Evolutionary conservation across 1,284 basidiomycete genomes (phyloP).

Genomic region (Wallemia hederae): DNA sequence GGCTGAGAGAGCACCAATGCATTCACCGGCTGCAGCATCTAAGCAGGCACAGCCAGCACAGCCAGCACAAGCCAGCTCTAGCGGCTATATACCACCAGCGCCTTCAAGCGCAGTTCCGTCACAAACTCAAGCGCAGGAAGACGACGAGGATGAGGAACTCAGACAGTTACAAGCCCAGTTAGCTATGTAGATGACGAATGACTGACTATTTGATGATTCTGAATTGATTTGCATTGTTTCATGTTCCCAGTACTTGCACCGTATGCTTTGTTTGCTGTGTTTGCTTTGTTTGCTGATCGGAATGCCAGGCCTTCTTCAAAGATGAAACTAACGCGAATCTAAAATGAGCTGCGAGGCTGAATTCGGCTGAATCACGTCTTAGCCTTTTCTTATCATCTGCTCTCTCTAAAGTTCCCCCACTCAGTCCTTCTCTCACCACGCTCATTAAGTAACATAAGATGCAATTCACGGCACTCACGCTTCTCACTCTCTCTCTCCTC

Average conservation of each 20-base stretch:
- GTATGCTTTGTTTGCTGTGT: no score
- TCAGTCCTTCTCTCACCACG: no score
- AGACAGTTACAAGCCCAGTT: slow-evolving; percentile 69
- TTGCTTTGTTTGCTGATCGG: no score
- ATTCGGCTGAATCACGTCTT: no score
- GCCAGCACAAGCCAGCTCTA: background rate
- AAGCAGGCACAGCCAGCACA: background rate
- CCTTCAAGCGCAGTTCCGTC: slow-evolving; percentile 13
- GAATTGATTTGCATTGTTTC: no score
- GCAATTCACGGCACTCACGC: background rate
- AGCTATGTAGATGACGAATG: slow-evolving; percentile 41
- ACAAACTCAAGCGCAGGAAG: slow-evolving; percentile 32
- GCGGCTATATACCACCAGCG: slow-evolving; percentile 1
- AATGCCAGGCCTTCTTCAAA: no score
- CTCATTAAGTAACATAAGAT: background rate
- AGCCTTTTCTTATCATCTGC: no score
- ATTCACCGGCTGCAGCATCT: slow-evolving; percentile 28
- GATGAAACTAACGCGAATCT: no score
- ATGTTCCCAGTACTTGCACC: no score
- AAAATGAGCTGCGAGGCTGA: no score
- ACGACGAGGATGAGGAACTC: slow-evolving; percentile 79
- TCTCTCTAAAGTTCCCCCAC: no score
- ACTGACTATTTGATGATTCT: no score
- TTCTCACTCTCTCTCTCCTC: background rate
- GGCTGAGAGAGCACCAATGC: slow-evolving; percentile 69